These are phyloP conservation scores for Macrophomina phaseolina DNA, from an alignment of 2,329 filamentous ascomycete species.

Conservation along the genomic window DNA sequence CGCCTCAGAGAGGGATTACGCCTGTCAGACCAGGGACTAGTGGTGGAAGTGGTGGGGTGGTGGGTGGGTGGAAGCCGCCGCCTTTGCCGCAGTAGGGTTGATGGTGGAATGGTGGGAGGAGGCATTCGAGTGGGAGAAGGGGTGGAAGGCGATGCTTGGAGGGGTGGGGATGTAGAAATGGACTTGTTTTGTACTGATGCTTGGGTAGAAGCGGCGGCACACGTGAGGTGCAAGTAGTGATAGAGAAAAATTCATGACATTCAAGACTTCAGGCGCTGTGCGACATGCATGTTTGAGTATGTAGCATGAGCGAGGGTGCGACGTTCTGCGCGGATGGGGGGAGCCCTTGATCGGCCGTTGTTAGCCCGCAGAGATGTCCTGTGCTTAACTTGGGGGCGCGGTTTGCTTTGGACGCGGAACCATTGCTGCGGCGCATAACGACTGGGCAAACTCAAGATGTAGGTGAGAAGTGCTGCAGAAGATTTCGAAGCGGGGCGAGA, in stretches of 20 bases:
- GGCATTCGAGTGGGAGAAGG: background rate
- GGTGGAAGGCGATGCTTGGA: background rate
- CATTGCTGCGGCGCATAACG: no score
- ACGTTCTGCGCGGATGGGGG: no score
- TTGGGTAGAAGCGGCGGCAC: background rate
- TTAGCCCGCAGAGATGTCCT: no score
- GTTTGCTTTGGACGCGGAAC: no score
- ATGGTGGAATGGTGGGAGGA: background rate
- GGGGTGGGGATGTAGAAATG: background rate
- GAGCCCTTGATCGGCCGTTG: no score
- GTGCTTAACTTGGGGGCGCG: no score
- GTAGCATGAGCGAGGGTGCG: no score
- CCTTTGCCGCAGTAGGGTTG: background rate
- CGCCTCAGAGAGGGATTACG: background rate
- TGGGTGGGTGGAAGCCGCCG: background rate
- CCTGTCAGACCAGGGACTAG: constrained; percentile 34
- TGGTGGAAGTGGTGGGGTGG: background rate
- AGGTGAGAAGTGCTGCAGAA: no score
- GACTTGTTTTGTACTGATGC: background rate
- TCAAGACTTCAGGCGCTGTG: no score
- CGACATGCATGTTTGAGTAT: no score
- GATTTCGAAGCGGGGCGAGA: no score
- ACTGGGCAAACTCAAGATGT: no score
- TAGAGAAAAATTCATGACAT: background rate
- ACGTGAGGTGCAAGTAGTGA: background rate